Base-by-base conservation (phyloP, 1,284 basidiomycete genomes). In the Abortiporus biennis region DNA sequence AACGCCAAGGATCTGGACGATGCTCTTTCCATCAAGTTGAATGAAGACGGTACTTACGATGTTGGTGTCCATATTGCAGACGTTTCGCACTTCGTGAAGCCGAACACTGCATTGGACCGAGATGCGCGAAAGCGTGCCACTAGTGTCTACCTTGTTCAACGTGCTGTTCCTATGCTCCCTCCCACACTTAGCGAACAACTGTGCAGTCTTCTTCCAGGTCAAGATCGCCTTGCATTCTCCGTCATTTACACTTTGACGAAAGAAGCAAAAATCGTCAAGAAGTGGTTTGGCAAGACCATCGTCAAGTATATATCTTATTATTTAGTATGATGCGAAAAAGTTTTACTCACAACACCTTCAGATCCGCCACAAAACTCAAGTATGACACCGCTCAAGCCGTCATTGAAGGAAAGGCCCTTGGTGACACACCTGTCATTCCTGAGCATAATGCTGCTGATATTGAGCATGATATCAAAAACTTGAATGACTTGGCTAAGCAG, bases 81-180 rank as follows among this genome's bases (percentile, higher is more conserved):
- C 62, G 93, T 98, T 1, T 90, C 93, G 2, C 85, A 88, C 72
- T 99, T 98, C 67, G 88, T 95, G 58, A 95, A 93, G 69, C 83
- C 92, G 20, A 96, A 96, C 63, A 96, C 92, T 6, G 89, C 94
- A 13, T 72, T 99, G 52, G 96, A 99, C 58, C 91, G 96, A 25
- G 96, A 99, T 65, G 96, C 96, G 38, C 82, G 92, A 54, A 98
- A 97, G 68, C 80, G 95, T 49, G 95, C 93, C 21, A 98, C 94
- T 2, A 92, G 90, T 53, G 96, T 99, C 38, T 97, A 97, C 60
- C 83, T 99, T 32, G 84, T 98, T 31, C 95, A 98, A 62, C 83
- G 93, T 35, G 82, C 88, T 22, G 92, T 98, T 8, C 93, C 94
- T 1, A 99, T 99, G 95, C 73, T 99, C 4, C 95, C 95, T 1